phyloP scores from a whole-genome alignment of 352 stramenopile genomes.

The Globisporangium viniferum region DNA sequence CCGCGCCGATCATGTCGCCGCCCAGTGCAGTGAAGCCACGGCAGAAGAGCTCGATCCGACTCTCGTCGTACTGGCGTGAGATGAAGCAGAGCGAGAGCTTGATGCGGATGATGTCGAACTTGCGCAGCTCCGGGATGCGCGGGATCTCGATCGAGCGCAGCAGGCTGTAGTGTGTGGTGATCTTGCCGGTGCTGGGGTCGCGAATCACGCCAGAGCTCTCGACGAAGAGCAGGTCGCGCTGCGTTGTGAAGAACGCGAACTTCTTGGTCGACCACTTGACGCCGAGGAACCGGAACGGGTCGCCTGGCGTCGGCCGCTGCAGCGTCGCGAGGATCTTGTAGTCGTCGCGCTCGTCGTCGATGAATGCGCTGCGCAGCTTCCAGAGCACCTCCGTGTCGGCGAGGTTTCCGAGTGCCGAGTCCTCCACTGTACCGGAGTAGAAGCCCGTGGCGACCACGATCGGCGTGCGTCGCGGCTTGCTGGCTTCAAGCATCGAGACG shows the following conservation, averaged over 20 bases:
- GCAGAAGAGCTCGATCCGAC: slow-evolving; percentile 27
- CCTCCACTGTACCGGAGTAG: slow-evolving; percentile 39
- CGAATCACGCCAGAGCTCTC: slow-evolving; percentile 12
- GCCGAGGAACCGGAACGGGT: slow-evolving; percentile 44
- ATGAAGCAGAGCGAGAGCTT: slow-evolving; percentile 32
- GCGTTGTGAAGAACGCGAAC: not conserved
- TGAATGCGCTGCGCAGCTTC: slow-evolving; percentile 36
- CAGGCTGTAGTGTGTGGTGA: slow-evolving; percentile 12
- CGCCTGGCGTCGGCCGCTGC: slow-evolving; percentile 22
- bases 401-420: slow-evolving; percentile 39
- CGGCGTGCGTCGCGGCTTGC: slow-evolving; percentile 14
- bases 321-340: slow-evolving; percentile 35
- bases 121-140: slow-evolving; percentile 12
- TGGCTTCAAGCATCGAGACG: not conserved
- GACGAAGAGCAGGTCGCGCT: slow-evolving; percentile 15
- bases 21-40: slow-evolving; percentile 22
- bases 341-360: slow-evolving; percentile 36
- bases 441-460: slow-evolving; percentile 34
- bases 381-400: slow-evolving; percentile 38
- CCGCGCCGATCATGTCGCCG: slow-evolving; percentile 20
- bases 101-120: slow-evolving; percentile 21
- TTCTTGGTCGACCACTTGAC: slow-evolving; percentile 37
- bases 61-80: slow-evolving; percentile 17
- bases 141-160: slow-evolving; percentile 17
- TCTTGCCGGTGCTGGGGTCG: slow-evolving; percentile 1